A percentile compares a stretch with the other conserved stretches of the same genome.
These are phyloP conservation scores for Podila horticola DNA, from an alignment of 192 early-diverging fungal species.

Conservation along the genomic window DNA sequence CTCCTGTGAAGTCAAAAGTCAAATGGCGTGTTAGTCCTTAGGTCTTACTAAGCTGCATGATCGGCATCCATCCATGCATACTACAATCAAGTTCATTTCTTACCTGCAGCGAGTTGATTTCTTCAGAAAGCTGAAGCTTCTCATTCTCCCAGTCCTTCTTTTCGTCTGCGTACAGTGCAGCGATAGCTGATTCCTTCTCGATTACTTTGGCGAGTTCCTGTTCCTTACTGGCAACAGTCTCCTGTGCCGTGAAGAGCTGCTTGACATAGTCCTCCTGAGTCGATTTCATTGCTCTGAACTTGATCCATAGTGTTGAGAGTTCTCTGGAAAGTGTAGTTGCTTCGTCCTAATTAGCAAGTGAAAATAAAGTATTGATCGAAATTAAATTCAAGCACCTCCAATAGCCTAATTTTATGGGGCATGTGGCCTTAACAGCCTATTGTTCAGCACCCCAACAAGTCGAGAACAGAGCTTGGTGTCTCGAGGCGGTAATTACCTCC, in stretches of 20 bases:
- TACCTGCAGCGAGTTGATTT: slow-evolving; percentile 31
- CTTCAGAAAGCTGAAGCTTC: slow-evolving; percentile 7
- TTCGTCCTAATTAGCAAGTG: slow-evolving; percentile 17
- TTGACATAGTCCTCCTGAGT: slow-evolving; percentile 25
- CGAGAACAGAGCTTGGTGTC: no score
- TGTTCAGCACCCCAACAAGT: not conserved
- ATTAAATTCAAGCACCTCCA: no score
- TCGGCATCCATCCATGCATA: no score
- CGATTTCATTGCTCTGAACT: slow-evolving; percentile 25
- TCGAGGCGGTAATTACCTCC: not conserved
- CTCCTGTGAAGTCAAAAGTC: not conserved
- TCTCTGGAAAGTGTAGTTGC: slow-evolving; percentile 26
- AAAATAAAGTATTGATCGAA: no score
- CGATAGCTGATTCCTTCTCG: not conserved
- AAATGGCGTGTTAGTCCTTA: not conserved
- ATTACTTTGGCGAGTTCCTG: slow-evolving; percentile 5
- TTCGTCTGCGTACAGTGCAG: not conserved
- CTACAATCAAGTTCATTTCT: no score
- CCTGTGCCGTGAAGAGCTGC: slow-evolving; percentile 20
- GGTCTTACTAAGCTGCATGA: not conserved
- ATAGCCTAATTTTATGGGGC: no score
- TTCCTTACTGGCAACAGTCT: slow-evolving; percentile 6
- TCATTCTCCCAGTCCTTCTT: slow-evolving; percentile 17
- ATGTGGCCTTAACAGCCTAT: no score
- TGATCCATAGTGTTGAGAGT: slow-evolving; percentile 37